These are phyloP conservation scores for Globisporangium perplexum DNA, from an alignment of 352 stramenopile species.

Conservation along the genomic window DNA sequence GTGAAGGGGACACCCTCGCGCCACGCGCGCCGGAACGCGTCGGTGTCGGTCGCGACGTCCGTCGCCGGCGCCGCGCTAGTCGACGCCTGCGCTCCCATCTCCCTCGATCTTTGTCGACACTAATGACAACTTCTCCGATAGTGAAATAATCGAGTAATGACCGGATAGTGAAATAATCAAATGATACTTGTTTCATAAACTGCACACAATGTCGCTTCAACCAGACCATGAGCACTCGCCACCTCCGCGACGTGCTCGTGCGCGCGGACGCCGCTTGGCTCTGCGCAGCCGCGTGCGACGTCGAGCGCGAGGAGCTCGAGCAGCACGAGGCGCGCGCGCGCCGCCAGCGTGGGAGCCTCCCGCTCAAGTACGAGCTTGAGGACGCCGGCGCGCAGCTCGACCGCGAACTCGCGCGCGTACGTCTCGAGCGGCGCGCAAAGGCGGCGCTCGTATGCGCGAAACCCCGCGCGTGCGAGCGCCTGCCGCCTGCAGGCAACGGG, in stretches of 20 bases:
- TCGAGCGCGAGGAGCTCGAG: slow-evolving; percentile 89
- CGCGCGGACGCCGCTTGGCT: slow-evolving; percentile 54
- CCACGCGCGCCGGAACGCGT: slow-evolving; percentile 26
- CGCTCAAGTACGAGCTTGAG: slow-evolving; percentile 50
- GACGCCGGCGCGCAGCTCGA: slow-evolving; percentile 34
- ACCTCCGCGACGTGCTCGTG: slow-evolving; percentile 23
- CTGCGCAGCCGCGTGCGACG: slow-evolving; percentile 43
- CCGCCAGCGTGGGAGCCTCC: slow-evolving; percentile 76
- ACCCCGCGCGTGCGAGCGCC: not conserved
- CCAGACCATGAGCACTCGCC: not conserved
- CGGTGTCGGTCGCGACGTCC: slow-evolving; percentile 8
- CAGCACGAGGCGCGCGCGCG: slow-evolving; percentile 90
- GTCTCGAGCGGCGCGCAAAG: slow-evolving; percentile 24
- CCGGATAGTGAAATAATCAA: not conserved
- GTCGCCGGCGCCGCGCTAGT: not conserved
- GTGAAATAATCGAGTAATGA: not conserved
- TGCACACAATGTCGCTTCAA: not conserved
- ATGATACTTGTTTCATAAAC: too few relatives aligned
- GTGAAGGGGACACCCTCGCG: slow-evolving; percentile 58
- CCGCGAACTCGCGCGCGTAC: slow-evolving; percentile 42
- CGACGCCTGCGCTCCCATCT: slow-evolving; percentile 11
- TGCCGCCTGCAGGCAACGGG: slow-evolving; percentile 6
- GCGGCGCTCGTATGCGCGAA: not conserved
- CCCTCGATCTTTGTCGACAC: not conserved
- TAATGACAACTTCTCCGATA: too few relatives aligned